Base-by-base conservation (phyloP, 2,329 filamentous ascomycete genomes). In the Fusarium bactridioides region DNA sequence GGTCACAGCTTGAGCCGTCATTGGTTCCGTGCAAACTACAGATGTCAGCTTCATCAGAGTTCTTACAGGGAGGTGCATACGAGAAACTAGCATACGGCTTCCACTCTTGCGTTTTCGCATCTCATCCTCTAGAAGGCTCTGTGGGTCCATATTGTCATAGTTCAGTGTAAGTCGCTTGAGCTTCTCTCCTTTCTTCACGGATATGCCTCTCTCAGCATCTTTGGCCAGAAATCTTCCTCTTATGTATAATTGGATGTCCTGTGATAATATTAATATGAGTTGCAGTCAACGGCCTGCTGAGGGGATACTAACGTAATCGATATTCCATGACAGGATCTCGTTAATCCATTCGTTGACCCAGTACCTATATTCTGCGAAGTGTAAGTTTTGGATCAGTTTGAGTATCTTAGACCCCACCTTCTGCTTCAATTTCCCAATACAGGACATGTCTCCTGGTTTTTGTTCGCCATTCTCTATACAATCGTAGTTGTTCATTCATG, bases 281-380 rank as follows among this genome's bases (percentile, higher is more conserved):
- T 50, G 7, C 27, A 43, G 29, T 37, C 3, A 50, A 23, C n/a
- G 43, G 31, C 18, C 23, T 43, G 37, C 8, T 3, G 3, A 27
- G 23, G 27, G 15, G 1, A 40, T 18, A 25, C 11, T 50, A 7
- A 64, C 61, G n/a, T 64, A 64, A 21, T 64, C 41, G 15, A 64
- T 59, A 27, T 64, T 59, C 61, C 38, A 59, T 40, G 54, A 64
- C 10, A 64, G 29, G 16, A 64, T 51, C 27, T 64, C 54, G 31
- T 64, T 59, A 29, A 64, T 64, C 61, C 54, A 64, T 58, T 64
- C 38, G n/a, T 53, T 57, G 6, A 64, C 61, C 54, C 38, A 64
- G 27, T 58, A 58, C 43, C 61, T 57, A 29, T 64, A 59, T 31
- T 59, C 61, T 64, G 15, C 9, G n/a, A 5, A 37, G n/a, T 19